Evolutionary conservation across 2,329 filamentous ascomycete genomes (phyloP), one percentile per base, ranked within the genome.

Genomic region (Magnaporthiopsis poae): DNA sequence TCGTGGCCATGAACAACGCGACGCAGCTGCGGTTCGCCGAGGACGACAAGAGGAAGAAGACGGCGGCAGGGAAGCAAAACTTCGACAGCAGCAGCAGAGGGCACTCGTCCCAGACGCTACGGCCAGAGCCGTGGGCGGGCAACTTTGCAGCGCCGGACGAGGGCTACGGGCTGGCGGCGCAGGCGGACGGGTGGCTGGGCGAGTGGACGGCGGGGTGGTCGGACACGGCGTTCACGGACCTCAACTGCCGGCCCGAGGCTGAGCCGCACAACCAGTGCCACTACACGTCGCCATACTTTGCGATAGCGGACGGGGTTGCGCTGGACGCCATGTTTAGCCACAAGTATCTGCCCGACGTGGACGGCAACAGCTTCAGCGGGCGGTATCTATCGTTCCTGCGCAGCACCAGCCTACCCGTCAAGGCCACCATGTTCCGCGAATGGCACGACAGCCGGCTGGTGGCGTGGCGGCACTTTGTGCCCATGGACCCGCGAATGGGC

Each of bases 391-490:
- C 84, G 0, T 92, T 93, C 74, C 78, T 94, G 31, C 81, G 84
- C 46, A 90, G 86, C 36, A 90, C 86, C 2, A 88, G 85, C 21
- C 75, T 93, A 11, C 89, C 89, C 0, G 85, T 95, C 77, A 95
- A 94, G 77, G 86, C 88, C 7, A 92, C 90, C 0, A 79, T 94
- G 29, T 95, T 88, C 77, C 82, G 85, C 27, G 91, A 95, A 74
- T 95, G 90, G 91, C 90, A 93, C 72, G 90, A 93, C 74, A 84
- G 83, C 61, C 82, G 90, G 2, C 80, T 94, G 1, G 80, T 91
- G 2, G 82, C 89, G 0, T 95, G 91, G 90, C 86, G 86, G 72
- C 91, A 95, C 75, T 94, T 91, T 71, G 87, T 92, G 1, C 91
- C 91, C 21, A 87, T 94, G 83, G 89, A 92, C 73, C 90, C 85